phyloP scores from a whole-genome alignment of 2,329 filamentous ascomycete species.

The Trichoderma aggressivum region DNA sequence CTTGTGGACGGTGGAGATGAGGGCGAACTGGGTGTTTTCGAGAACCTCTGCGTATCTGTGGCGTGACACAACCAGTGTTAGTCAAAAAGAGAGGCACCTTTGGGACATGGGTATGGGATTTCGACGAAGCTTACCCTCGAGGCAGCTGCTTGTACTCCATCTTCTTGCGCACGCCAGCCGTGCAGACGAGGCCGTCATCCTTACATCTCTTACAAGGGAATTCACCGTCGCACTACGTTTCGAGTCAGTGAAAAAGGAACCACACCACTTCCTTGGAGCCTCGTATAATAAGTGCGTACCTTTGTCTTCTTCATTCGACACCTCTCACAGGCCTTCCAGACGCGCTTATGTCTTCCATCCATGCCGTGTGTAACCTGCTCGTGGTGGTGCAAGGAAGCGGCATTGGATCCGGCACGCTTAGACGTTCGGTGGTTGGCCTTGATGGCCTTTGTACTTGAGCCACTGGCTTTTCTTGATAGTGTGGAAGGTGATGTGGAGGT shows the following conservation, averaged over 20 bases:
- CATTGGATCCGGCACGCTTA: slow-evolving; percentile 46
- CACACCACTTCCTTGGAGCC: not conserved
- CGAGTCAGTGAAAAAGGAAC: slow-evolving; percentile 13
- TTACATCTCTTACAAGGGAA: slow-evolving; percentile 66
- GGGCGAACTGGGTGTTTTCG: slow-evolving; percentile 62
- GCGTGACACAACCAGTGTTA: not conserved
- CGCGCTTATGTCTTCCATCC: slow-evolving; percentile 60
- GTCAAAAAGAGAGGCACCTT: not conserved
- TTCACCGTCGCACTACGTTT: slow-evolving; percentile 59
- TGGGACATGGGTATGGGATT: not conserved
- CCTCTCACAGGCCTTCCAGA: slow-evolving; percentile 65
- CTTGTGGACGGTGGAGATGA: slow-evolving; percentile 63
- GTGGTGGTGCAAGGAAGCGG: slow-evolving; percentile 36
- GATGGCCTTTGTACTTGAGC: slow-evolving; percentile 43
- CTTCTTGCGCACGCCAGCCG: slow-evolving; percentile 61
- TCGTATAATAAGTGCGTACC: slow-evolving; percentile 37
- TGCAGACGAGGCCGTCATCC: slow-evolving; percentile 62
- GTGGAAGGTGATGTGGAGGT: slow-evolving; percentile 26
- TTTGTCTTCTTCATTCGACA: slow-evolving; percentile 70
- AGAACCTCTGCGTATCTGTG: slow-evolving; percentile 60
- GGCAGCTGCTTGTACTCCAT: slow-evolving; percentile 66
- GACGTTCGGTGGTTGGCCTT: slow-evolving; percentile 51
- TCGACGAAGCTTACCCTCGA: slow-evolving; percentile 48
- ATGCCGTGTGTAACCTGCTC: slow-evolving; percentile 38
- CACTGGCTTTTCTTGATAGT: slow-evolving; percentile 37